These are phyloP conservation scores for Globisporangium nagaii DNA, from an alignment of 352 stramenopile species.

Conservation along the genomic window DNA sequence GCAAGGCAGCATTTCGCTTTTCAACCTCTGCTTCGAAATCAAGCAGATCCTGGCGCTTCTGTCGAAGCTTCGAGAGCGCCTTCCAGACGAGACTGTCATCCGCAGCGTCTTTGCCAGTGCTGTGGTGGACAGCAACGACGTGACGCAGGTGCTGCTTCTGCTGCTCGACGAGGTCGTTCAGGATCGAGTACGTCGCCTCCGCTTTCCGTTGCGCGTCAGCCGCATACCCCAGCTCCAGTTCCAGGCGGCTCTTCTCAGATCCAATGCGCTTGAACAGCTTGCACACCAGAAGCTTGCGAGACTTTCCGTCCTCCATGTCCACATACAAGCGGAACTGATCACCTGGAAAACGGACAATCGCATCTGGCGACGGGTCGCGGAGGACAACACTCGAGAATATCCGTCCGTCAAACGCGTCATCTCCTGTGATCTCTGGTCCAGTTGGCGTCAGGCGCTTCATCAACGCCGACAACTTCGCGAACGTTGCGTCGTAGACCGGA, in stretches of 20 bases:
- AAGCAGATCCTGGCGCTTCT: constrained; percentile 30
- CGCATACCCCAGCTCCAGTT: constrained; percentile 15
- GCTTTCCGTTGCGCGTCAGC: constrained; percentile 19
- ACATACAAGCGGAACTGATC: constrained; percentile 44
- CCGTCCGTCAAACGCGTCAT: constrained; percentile 16
- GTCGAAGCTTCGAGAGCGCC: constrained; percentile 35
- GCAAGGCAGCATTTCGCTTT: constrained; percentile 1
- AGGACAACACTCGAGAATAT: constrained; percentile 34
- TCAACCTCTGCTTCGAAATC: constrained; percentile 31
- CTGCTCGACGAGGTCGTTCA: constrained; percentile 31
- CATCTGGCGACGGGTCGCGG: constrained; percentile 34
- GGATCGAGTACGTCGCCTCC: constrained; percentile 16
- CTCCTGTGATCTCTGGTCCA: not conserved
- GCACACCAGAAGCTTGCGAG: constrained; percentile 29
- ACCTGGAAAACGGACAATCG: constrained; percentile 36
- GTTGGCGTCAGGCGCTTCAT: constrained; percentile 17
- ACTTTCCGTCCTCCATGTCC: constrained; percentile 9
- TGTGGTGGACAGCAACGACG: constrained; percentile 22
- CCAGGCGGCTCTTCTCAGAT: constrained; percentile 17
- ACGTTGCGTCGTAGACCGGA: constrained; percentile 16
- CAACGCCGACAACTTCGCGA: constrained; percentile 13
- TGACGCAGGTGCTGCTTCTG: constrained; percentile 30
- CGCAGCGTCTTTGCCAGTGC: constrained; percentile 11
- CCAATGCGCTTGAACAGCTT: constrained; percentile 53
- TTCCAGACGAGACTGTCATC: constrained; percentile 22